These are phyloP conservation scores for Geotrichum fermentans DNA, from an alignment of 1,139 yeast genomes.

Conservation along the genomic window DNA sequence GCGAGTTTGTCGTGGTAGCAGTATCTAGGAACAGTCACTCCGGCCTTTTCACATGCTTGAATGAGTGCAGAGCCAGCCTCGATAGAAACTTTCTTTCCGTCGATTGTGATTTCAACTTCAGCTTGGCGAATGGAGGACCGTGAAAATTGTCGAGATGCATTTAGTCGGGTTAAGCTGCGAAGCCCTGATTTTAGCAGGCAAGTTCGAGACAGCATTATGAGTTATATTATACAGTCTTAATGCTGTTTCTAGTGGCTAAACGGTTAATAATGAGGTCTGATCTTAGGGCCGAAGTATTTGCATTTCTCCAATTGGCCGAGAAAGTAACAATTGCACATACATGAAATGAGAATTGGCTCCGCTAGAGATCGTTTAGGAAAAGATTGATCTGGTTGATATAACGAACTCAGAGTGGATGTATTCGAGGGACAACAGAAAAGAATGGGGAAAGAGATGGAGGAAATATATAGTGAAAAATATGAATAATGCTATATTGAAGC, in stretches of 20 bases:
- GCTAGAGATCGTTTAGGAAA: too few species aligned
- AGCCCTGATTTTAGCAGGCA: constrained; percentile 18
- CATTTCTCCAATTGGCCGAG: too few species aligned
- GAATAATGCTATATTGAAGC: too few species aligned
- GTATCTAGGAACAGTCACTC: constrained; percentile 81
- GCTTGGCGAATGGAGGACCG: constrained; percentile 36
- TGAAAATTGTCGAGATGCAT: constrained; percentile 31
- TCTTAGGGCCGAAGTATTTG: background rate
- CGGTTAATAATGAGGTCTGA: background rate
- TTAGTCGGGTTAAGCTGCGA: constrained; percentile 20
- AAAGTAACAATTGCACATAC: too few species aligned
- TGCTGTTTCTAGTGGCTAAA: too few species aligned
- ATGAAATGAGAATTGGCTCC: too few species aligned
- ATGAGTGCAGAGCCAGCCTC: constrained; percentile 87
- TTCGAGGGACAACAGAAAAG: too few species aligned
- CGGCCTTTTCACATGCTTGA: constrained; percentile 91
- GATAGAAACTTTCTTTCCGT: constrained; percentile 69
- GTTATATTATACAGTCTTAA: too few species aligned
- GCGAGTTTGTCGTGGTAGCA: constrained; percentile 90
- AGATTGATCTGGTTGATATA: too few species aligned
- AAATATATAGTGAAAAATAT: too few species aligned
- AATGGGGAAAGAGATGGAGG: too few species aligned
- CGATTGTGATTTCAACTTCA: constrained; percentile 72
- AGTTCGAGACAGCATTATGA: constrained; percentile 23
- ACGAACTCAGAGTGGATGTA: too few species aligned